Percentiles rank a stretch among this genome's conserved stretches.
Evolutionary conservation across 2,329 filamentous ascomycete genomes (phyloP).

Genomic region (Cladorrhinum sp.): DNA sequence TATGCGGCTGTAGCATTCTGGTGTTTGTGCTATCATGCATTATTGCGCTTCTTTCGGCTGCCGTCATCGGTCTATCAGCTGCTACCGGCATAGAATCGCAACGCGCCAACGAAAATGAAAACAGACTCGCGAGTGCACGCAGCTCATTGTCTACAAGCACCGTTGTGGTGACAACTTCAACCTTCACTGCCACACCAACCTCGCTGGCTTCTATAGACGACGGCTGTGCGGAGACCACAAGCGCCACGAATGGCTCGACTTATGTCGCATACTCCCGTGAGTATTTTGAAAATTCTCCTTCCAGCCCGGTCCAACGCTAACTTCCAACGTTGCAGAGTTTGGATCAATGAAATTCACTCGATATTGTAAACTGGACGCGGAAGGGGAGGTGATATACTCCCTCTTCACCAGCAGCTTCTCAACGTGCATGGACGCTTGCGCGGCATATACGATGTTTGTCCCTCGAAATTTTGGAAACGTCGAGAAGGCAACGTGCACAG

Average conservation of each 20-base stretch:
- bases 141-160: background rate
- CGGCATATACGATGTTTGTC: constrained; percentile 36
- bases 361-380: constrained; percentile 43
- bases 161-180: constrained; percentile 21
- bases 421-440: constrained; percentile 48
- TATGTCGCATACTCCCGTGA: constrained; percentile 40
- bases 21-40: constrained; percentile 42
- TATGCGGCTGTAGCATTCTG: constrained; percentile 38
- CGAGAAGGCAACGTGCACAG: constrained; percentile 37
- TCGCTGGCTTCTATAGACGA: constrained; percentile 36
- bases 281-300: constrained; percentile 16
- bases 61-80: constrained; percentile 44
- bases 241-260: constrained; percentile 35
- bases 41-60: constrained; percentile 39
- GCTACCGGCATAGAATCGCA: constrained; percentile 42
- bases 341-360: constrained; percentile 38
- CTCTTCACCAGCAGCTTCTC: constrained; percentile 43
- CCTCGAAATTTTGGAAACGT: constrained; percentile 29
- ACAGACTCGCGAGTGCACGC: constrained; percentile 32
- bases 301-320: constrained; percentile 6
- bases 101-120: constrained; percentile 38
- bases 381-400: constrained; percentile 36
- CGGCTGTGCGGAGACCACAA: constrained; percentile 38
- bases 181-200: constrained; percentile 25
- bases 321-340: constrained; percentile 33